These are phyloP conservation scores for Phytophthora syringae DNA, from an alignment of 352 stramenopile species.

Conservation along the genomic window DNA sequence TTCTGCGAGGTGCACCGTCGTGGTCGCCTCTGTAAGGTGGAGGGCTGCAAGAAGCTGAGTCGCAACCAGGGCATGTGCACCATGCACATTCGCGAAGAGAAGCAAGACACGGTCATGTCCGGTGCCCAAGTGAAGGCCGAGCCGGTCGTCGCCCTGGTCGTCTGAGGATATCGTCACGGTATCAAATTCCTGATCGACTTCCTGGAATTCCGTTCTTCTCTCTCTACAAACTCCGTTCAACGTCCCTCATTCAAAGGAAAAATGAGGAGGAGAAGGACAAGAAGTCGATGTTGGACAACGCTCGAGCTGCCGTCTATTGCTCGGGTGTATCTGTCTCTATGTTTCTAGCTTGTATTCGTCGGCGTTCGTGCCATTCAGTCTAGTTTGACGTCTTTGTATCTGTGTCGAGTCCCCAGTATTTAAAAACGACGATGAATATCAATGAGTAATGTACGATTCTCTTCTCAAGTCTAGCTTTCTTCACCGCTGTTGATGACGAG, in stretches of 20 bases:
- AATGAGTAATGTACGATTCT: conserved; percentile 23
- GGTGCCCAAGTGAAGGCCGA: conserved; percentile 3
- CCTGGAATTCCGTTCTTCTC: conserved; percentile 16
- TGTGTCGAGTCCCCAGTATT: conserved; percentile 31
- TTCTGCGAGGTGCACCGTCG: conserved; percentile 89
- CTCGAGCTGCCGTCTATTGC: conserved; percentile 19
- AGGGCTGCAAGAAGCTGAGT: conserved; percentile 89
- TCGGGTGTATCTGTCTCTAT: conserved; percentile 36
- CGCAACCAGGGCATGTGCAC: conserved; percentile 90
- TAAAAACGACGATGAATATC: conserved; percentile 18
- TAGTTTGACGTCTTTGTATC: conserved; percentile 32
- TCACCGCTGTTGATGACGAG: too few species aligned
- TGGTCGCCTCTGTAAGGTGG: conserved; percentile 80
- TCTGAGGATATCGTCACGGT: conserved; percentile 13
- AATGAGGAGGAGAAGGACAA: conserved; percentile 39
- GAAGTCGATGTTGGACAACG: conserved; percentile 19
- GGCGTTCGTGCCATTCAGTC: conserved; percentile 30
- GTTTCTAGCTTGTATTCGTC: conserved; percentile 44
- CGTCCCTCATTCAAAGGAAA: conserved; percentile 44
- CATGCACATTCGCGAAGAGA: conserved; percentile 90
- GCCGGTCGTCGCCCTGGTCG: conserved; percentile 10
- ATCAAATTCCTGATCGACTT: conserved; percentile 13
- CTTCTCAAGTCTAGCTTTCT: background rate
- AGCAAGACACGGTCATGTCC: conserved; percentile 48
- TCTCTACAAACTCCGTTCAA: conserved; percentile 27